A percentile compares a stretch with the other conserved stretches of the same genome.
These are phyloP conservation scores for Aurantiochytrium sp. DNA, from an alignment of 108 stramenopile genomes.

Conservation along the genomic window DNA sequence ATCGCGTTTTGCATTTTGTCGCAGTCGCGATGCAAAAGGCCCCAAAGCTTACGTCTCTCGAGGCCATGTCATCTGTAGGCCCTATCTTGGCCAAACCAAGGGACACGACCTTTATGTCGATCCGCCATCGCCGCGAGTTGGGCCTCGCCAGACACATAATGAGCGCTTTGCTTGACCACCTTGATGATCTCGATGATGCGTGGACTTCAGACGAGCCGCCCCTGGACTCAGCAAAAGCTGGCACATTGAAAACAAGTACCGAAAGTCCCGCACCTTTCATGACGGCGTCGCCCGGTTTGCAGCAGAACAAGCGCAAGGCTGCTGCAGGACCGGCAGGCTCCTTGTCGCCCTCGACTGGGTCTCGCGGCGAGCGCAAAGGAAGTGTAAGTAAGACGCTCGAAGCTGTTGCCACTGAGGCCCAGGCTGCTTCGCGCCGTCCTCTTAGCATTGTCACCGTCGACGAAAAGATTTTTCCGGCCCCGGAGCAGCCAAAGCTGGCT, in stretches of 20 bases:
- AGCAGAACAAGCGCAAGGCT: too few species aligned
- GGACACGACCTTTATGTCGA: not conserved
- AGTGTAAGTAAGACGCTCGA: not conserved
- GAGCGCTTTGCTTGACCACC: not conserved
- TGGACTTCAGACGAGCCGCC: not conserved
- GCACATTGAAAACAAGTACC: too few species aligned
- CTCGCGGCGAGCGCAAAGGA: not conserved
- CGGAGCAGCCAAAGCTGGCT: not conserved
- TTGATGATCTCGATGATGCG: not conserved
- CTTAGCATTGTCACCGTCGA: not conserved
- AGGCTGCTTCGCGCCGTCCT: not conserved
- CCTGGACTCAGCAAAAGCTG: too few species aligned
- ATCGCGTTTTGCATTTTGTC: not conserved
- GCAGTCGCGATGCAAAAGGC: not conserved
- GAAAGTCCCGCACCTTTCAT: too few species aligned
- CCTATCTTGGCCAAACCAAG: not conserved
- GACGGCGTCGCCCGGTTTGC: too few species aligned
- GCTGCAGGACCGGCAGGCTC: not conserved
- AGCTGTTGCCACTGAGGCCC: not conserved
- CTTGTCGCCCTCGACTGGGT: not conserved
- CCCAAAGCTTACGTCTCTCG: not conserved
- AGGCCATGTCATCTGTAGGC: not conserved
- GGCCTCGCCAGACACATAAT: not conserved
- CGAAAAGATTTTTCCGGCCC: not conserved
- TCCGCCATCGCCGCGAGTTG: not conserved